A percentile compares a stretch with the other conserved stretches of the same genome.
phyloP scores from a whole-genome alignment of 1,284 basidiomycete genomes.

The Trametes versicolor region DNA sequence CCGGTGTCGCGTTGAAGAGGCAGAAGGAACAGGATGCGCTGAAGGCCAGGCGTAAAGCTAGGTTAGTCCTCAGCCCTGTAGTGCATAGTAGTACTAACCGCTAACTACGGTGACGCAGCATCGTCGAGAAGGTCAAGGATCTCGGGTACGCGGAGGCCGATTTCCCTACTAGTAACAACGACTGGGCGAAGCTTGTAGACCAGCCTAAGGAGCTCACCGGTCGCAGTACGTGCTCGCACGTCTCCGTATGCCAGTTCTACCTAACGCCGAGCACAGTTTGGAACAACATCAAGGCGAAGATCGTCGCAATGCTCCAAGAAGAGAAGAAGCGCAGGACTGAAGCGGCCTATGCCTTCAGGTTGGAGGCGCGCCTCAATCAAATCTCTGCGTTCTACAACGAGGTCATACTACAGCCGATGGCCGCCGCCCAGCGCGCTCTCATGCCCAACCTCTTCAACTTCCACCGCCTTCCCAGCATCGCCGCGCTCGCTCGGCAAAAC shows the following conservation, averaged over 20 bases:
- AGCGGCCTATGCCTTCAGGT: not conserved
- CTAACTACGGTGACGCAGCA: conserved; percentile 5
- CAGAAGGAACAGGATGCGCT: not conserved
- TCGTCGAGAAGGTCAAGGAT: conserved; percentile 8
- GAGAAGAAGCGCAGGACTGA: not conserved
- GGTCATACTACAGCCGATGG: not conserved
- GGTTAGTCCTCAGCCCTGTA: conserved; percentile 4
- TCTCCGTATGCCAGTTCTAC: too few species aligned
- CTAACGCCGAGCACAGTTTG: conserved; percentile 10
- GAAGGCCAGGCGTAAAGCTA: conserved; percentile 13
- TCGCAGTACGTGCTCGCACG: conserved; percentile 17
- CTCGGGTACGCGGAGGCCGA: conserved; percentile 20
- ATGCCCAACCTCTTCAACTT: conserved; percentile 5
- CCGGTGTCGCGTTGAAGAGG: not conserved
- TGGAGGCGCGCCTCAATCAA: not conserved
- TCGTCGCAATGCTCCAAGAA: conserved; percentile 10
- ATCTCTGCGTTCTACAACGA: conserved; percentile 9
- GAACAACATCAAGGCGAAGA: conserved; percentile 21
- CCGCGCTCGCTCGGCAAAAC: not conserved
- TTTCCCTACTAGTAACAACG: conserved; percentile 10
- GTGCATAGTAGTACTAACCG: not conserved
- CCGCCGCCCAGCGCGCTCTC: not conserved
- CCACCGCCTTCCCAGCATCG: not conserved
- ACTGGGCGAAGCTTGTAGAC: conserved; percentile 14
- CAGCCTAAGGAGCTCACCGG: conserved; percentile 19